Base-by-base conservation (phyloP, 2,329 filamentous ascomycete species). In the Fusarium bulbicola region DNA sequence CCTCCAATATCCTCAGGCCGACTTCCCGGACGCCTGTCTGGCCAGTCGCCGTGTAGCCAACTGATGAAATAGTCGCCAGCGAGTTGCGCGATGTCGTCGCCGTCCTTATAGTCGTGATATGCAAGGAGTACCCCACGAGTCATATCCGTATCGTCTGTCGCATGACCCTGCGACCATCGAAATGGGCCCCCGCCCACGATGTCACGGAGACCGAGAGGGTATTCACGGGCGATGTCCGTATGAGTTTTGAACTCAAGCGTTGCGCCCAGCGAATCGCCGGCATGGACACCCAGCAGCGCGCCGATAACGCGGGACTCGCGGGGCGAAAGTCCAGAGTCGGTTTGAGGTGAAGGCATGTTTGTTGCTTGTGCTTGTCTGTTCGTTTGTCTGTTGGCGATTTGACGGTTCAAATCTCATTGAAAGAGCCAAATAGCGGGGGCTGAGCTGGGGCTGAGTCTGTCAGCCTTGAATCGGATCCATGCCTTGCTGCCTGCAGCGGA, bases 101-200 rank as follows among this genome's bases (percentile, higher is more conserved):
- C 68, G 18, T 16, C 37, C 36, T 15, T 46, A 2, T 37, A 34
- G 50, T 82, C 81, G 2, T 66, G 75, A 68, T 86, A 86, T 7
- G 84, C 84, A 20, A 86, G 80, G 10, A 86, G 77, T 1, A 86
- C 82, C 15, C 81, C 84, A 9, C 85, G 83, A 9, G 84, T 85
- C 70, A 86, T 78, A 70, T 86, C 85, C 2, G 85, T 86, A 72
- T 86, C 85, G 73, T 86, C 85, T 32, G 85, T 86, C 21, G 85
- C 85, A 64, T 84, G 81, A 13, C 85, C 85, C 1, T 81, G 67
- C 0, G 81, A 63, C 85, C 85, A 86, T 26, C 47, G 16, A 63
- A 86, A 86, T 5, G 74, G 66, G 1, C 85, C 85, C 53, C 85
- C 85, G 54, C 85, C 85, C 24, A 84, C 72, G 39, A 87, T 85